These are phyloP conservation scores for Dictyostelium gargantuum DNA, from an alignment of 208 protist genomes.

Conservation along the genomic window DNA sequence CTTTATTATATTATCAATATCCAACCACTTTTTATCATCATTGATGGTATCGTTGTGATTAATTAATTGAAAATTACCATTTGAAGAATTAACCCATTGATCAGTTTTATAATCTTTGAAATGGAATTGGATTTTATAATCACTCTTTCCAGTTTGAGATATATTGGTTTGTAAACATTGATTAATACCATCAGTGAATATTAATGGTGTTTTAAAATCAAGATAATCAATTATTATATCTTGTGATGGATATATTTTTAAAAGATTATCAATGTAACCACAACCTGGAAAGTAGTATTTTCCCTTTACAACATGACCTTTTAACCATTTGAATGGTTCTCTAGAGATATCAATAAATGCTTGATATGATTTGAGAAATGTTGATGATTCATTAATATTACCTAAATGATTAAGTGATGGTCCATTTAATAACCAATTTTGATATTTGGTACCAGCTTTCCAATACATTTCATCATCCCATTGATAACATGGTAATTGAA, in stretches of 20 bases:
- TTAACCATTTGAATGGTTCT: not conserved
- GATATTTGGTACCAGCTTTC: not conserved
- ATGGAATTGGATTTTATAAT: not conserved
- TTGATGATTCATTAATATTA: not conserved
- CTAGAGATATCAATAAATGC: not conserved
- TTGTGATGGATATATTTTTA: not conserved
- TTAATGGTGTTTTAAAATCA: not conserved
- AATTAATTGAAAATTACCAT: not conserved
- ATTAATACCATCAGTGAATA: not conserved
- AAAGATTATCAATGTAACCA: conserved; percentile 14
- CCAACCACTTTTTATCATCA: too few species aligned
- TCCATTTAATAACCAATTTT: not conserved
- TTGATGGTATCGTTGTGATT: not conserved
- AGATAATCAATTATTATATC: not conserved
- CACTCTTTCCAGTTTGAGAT: not conserved
- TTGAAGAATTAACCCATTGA: not conserved
- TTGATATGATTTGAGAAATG: not conserved
- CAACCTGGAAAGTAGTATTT: conserved; percentile 9
- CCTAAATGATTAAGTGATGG: not conserved
- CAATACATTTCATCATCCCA: not conserved
- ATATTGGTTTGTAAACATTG: not conserved
- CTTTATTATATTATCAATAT: not conserved
- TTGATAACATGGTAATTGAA: not conserved
- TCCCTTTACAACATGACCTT: not conserved
- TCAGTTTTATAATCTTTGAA: not conserved